Conservation (phyloP, 805 yeast species). For the Nakazawaea wyomingensis region DNA sequence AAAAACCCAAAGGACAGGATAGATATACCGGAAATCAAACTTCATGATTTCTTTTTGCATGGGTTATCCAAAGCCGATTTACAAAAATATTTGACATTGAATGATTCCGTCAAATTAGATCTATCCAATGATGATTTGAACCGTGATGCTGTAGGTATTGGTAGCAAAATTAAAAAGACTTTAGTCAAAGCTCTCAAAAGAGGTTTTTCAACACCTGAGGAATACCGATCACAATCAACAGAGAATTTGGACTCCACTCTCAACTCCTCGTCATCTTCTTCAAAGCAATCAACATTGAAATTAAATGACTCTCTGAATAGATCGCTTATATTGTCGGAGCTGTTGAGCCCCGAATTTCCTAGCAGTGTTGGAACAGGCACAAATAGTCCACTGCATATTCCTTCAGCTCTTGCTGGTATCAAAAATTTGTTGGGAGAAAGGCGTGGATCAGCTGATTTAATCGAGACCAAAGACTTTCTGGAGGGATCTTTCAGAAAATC, state of each 20-base stretch:
- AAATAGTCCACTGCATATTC: not conserved
- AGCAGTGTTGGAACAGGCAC: not conserved
- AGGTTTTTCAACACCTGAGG: constrained; percentile 8
- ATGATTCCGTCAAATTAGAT: constrained; percentile 35
- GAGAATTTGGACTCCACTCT: not conserved
- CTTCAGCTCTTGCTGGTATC: not conserved
- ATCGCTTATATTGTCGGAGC: constrained; percentile 7
- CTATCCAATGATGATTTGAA: constrained; percentile 65
- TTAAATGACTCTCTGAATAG: not conserved
- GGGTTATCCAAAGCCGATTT: constrained; percentile 25
- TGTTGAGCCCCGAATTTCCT: constrained; percentile 5
- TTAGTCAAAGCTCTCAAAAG: constrained; percentile 35
- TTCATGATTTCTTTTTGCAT: constrained; percentile 57
- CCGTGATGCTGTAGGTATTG: constrained; percentile 80
- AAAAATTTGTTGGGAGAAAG: constrained; percentile 1
- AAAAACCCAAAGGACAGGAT: constrained; percentile 69
- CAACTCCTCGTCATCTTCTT: constrained; percentile 8
- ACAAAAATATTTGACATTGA: constrained; percentile 19
- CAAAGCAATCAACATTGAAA: constrained; percentile 1
- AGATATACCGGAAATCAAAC: constrained; percentile 65
- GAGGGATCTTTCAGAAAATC: constrained; percentile 9
- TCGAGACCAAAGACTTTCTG: constrained; percentile 7
- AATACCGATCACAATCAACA: not conserved
- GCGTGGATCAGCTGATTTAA: constrained; percentile 10
- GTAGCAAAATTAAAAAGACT: constrained; percentile 53